Base-by-base conservation (phyloP, 768 basidiomycete genomes). In the Dentipellis fragilis region DNA sequence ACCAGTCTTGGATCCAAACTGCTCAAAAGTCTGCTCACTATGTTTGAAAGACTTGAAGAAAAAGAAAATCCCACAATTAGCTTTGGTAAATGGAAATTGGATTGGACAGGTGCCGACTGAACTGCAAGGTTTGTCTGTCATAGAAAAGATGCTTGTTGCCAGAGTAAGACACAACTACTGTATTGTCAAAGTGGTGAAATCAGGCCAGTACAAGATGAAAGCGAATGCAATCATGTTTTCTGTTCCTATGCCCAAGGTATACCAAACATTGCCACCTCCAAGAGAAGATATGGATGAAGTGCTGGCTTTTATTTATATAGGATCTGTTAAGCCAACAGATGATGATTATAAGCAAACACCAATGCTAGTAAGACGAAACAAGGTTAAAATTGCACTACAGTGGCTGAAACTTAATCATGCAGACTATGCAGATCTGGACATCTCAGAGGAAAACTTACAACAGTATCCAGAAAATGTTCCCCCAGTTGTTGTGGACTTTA, bases 91-190 rank as follows among this genome's bases (percentile, higher is more conserved):
- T n/a, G n/a, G n/a, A n/a, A n/a, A n/a, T n/a, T n/a, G n/a, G n/a
- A 9, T 75, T 0, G 73, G 74, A 0, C 49, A 65, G 1, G 64
- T 73, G 0, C 73, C 71, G 1, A 7, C 34, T 4, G 63, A 59
- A 10, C 50, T 75, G 2, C 36, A 62, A 35, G 46, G 57, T 2
- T 56, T 75, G 2, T 65, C 46, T 4, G 71, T 65, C 49, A 59
- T 62, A 0, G 73, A 76, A 55, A 63, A 68, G 23, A 55, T 66
- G 22, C 49, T 71, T 1, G 56, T 73, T 5, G 56, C 71, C 0
- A 47, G 59, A 12, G 63, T 65, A 0, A 29, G 67, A 3, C 66
- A 67, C 17, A 71, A 71, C 56, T 6, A 54, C 0, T 73, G 67
- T 57, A 51, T 72, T 5, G 67, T 72, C 0, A 52, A 60, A 1